A percentile compares a stretch with the other conserved stretches of the same genome.
Conservation (phyloP, 2,329 filamentous ascomycete species). For the Podosphaera aphanis region DNA sequence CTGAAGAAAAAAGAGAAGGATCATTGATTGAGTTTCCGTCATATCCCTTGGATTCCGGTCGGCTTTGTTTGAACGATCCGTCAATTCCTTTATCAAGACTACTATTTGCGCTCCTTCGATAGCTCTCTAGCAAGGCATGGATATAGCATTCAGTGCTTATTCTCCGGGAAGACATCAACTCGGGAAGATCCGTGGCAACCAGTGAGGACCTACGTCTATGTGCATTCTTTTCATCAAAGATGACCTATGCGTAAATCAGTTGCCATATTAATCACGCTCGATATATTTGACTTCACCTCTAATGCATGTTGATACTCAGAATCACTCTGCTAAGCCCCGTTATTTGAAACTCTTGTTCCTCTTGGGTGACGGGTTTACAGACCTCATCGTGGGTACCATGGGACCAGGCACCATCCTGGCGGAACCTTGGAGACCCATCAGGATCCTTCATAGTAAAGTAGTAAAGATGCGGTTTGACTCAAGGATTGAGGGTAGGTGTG, state of each 20-base stretch:
- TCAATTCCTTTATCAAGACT: slow-evolving; percentile 11
- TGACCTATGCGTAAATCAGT: slow-evolving; percentile 21
- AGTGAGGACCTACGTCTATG: slow-evolving; percentile 45
- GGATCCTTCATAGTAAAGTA: neutral
- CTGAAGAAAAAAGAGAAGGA: too few species aligned
- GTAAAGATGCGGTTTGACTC: neutral
- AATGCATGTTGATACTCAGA: slow-evolving; percentile 16
- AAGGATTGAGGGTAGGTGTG: neutral
- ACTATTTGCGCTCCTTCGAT: slow-evolving; percentile 19
- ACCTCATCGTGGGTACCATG: slow-evolving; percentile 7
- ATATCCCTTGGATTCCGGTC: neutral
- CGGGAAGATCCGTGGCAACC: slow-evolving; percentile 24
- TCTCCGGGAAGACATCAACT: slow-evolving; percentile 17
- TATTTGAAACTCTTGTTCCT: slow-evolving; percentile 7
- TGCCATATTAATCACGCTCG: neutral
- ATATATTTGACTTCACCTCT: slow-evolving; percentile 20
- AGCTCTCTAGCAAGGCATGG: slow-evolving; percentile 38
- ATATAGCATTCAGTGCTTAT: slow-evolving; percentile 36
- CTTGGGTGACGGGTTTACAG: neutral
- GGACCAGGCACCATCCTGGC: slow-evolving; percentile 1
- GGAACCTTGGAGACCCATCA: slow-evolving; percentile 6
- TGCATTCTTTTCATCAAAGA: slow-evolving; percentile 35
- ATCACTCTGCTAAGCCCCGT: slow-evolving; percentile 11
- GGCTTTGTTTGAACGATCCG: slow-evolving; percentile 8
- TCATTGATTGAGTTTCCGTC: neutral